Conservation (phyloP, 768 basidiomycete genomes). For the Pleurotus giganteus region DNA sequence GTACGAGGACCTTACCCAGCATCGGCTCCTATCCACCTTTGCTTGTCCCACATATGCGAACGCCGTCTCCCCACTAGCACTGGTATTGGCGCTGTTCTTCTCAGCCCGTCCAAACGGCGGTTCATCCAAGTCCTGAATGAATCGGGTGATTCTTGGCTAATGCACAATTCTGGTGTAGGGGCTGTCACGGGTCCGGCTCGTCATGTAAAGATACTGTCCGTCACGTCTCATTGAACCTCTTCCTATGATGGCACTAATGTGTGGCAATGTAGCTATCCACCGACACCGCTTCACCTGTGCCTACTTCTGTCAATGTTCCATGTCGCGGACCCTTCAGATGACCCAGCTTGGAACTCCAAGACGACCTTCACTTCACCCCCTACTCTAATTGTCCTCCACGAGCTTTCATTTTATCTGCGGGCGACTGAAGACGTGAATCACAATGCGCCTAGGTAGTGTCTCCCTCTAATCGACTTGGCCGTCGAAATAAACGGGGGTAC, state of each 20-base stretch:
- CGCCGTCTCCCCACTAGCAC: conserved; percentile 27
- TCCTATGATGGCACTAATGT: neutral
- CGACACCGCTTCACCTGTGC: conserved; percentile 54
- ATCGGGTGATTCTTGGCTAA: conserved; percentile 57
- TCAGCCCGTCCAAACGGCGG: conserved; percentile 50
- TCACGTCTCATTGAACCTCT: conserved; percentile 15
- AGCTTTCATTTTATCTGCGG: conserved; percentile 55
- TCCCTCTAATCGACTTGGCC: neutral
- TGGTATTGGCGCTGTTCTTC: conserved; percentile 36
- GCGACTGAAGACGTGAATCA: neutral
- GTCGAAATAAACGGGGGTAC: neutral
- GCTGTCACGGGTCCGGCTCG: conserved; percentile 33
- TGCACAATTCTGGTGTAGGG: conserved; percentile 38
- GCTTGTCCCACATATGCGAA: conserved; percentile 45
- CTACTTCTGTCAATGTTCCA: conserved; percentile 50
- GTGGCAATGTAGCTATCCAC: conserved; percentile 52
- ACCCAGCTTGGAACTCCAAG: conserved; percentile 20
- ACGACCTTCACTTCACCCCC: conserved; percentile 34
- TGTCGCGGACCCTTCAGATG: conserved; percentile 24
- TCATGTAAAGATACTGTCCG: conserved; percentile 56
- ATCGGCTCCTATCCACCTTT: conserved; percentile 69
- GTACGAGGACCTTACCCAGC: conserved; percentile 62
- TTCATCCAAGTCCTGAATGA: conserved; percentile 39
- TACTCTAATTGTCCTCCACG: conserved; percentile 56
- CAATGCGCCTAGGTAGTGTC: neutral